These are phyloP conservation scores for Trichoderma gracile DNA, from an alignment of 2,329 filamentous ascomycete species.

Conservation along the genomic window DNA sequence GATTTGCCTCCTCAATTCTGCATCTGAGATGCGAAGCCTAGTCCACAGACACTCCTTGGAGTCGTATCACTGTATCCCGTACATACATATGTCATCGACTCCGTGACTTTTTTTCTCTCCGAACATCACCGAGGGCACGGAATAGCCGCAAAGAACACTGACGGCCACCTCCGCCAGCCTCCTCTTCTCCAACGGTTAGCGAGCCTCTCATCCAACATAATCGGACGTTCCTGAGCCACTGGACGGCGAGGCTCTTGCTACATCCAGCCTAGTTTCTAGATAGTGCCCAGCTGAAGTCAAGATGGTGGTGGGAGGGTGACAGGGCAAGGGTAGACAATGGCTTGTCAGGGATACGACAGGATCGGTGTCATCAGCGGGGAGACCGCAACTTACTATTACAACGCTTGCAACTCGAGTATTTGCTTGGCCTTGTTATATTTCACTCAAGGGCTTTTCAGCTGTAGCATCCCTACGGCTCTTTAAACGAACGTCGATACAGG, in stretches of 20 bases:
- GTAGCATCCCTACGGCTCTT: neutral
- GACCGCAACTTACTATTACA: neutral
- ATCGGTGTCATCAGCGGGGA: neutral
- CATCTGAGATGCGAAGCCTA: no score
- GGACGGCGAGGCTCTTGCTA: neutral
- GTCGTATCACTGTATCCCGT: no score
- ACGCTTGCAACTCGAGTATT: neutral
- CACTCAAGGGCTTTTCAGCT: neutral
- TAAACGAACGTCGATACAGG: neutral
- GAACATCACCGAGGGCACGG: neutral
- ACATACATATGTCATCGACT: neutral
- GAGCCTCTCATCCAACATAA: neutral
- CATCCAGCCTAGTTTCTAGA: slow-evolving; percentile 4
- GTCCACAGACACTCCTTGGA: neutral
- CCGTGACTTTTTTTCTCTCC: no score
- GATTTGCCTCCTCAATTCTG: no score
- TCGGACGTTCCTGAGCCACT: slow-evolving; percentile 12
- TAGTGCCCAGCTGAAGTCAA: slow-evolving; percentile 11
- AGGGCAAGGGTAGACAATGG: neutral
- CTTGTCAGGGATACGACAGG: neutral
- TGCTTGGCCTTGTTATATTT: neutral
- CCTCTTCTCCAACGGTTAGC: slow-evolving; percentile 8
- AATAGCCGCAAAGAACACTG: neutral
- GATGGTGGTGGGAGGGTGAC: neutral
- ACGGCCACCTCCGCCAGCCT: neutral